A percentile compares a stretch with the other conserved stretches of the same genome.
phyloP scores from a whole-genome alignment of 371 early-diverging fungal species.

The Mucor mucedo region DNA sequence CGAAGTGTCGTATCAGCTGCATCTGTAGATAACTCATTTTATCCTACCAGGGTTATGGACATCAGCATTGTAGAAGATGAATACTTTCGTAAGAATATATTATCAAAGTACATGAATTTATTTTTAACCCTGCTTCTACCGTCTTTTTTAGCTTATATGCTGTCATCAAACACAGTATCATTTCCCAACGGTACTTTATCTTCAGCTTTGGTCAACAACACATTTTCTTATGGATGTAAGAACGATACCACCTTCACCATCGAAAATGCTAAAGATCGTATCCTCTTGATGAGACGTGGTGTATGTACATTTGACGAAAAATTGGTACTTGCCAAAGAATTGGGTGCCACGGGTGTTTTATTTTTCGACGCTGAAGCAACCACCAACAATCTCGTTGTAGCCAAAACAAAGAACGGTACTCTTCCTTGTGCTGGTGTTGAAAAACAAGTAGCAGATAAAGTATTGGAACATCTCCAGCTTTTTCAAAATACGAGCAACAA shows the following conservation, averaged over 20 bases:
- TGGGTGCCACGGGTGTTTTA: conserved; percentile 59
- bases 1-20: conserved; percentile 60
- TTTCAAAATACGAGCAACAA: conserved; percentile 5
- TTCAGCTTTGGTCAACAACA: conserved; percentile 10
- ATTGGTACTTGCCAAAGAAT: conserved; percentile 33
- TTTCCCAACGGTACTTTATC: conserved; percentile 38
- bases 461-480: conserved; percentile 9
- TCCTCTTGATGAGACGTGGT: conserved; percentile 56
- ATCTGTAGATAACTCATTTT: conserved; percentile 56
- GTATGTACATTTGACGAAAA: conserved; percentile 60
- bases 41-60: conserved; percentile 13
- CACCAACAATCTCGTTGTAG: background rate
- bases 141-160: conserved; percentile 34
- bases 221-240: conserved; percentile 22
- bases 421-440: conserved; percentile 52
- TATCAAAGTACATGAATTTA: conserved; percentile 21
- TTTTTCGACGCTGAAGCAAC: conserved; percentile 42
- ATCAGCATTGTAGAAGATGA: conserved; percentile 21
- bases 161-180: conserved; percentile 28
- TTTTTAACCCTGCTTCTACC: no score
- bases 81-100: conserved; percentile 27
- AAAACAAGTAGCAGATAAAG: conserved; percentile 23
- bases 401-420: conserved; percentile 16
- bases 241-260: conserved; percentile 33
- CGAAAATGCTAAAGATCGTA: conserved; percentile 32